These are phyloP conservation scores for Russula sp. DNA, from an alignment of 768 basidiomycete genomes.

Conservation along the genomic window DNA sequence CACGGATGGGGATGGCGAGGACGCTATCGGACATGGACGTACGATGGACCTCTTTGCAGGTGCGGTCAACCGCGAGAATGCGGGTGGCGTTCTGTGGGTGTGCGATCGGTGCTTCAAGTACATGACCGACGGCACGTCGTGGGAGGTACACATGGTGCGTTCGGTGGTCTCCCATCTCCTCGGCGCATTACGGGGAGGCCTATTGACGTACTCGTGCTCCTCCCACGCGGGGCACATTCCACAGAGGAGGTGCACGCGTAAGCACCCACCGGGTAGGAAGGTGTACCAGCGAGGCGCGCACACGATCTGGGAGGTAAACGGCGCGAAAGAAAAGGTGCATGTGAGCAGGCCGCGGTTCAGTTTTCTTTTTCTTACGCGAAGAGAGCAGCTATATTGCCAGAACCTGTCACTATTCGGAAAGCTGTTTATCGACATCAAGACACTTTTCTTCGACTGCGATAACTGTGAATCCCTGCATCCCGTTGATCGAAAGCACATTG, in stretches of 20 bases:
- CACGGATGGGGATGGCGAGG: slow-evolving; percentile 57
- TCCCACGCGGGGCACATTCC: background rate
- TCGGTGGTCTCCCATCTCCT: background rate
- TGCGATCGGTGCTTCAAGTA: slow-evolving; percentile 98
- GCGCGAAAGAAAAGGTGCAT: slow-evolving; percentile 71
- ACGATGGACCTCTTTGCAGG: slow-evolving; percentile 68
- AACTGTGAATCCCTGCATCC: slow-evolving; percentile 50
- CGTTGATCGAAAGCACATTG: background rate
- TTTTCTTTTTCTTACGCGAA: background rate
- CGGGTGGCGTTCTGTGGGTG: slow-evolving; percentile 59
- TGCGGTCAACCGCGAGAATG: slow-evolving; percentile 43
- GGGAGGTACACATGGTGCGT: slow-evolving; percentile 64
- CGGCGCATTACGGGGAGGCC: background rate
- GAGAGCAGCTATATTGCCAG: slow-evolving; percentile 82
- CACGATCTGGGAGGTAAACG: slow-evolving; percentile 95
- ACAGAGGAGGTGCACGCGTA: slow-evolving; percentile 60
- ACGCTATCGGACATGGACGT: slow-evolving; percentile 45
- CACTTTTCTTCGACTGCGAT: slow-evolving; percentile 84
- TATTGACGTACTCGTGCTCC: background rate
- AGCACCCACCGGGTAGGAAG: slow-evolving; percentile 77
- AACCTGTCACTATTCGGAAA: slow-evolving; percentile 94
- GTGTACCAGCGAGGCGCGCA: slow-evolving; percentile 88
- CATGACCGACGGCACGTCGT: slow-evolving; percentile 65
- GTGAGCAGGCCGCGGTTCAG: background rate
- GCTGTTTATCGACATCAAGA: slow-evolving; percentile 98